These are phyloP conservation scores for Agapanthus africanus DNA, from an alignment of 106 monocot genomes.

Conservation along the genomic window DNA sequence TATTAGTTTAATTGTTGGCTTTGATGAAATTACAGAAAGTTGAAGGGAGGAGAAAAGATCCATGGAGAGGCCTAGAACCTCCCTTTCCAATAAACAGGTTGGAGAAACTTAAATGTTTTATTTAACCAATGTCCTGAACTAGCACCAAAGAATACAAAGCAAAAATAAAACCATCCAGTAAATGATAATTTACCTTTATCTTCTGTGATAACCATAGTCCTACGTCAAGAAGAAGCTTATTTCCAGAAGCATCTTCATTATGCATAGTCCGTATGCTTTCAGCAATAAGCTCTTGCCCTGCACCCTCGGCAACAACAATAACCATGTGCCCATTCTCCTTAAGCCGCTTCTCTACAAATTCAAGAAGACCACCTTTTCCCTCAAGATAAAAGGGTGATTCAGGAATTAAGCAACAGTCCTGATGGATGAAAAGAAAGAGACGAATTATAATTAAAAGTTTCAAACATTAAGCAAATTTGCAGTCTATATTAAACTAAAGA, in stretches of 20 bases:
- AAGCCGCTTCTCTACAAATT: constrained; percentile 51
- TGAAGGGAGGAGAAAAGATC: too few species aligned
- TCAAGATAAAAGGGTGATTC: constrained; percentile 64
- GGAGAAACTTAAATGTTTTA: too few species aligned
- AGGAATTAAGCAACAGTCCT: constrained; percentile 82
- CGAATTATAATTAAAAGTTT: too few species aligned
- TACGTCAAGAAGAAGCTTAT: constrained; percentile 50
- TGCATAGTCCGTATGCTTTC: constrained; percentile 22
- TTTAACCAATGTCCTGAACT: too few species aligned
- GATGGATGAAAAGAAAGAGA: neutral
- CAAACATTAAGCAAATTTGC: too few species aligned
- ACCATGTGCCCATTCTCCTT: constrained; percentile 67
- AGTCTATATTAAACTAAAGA: too few species aligned
- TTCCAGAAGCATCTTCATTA: constrained; percentile 54
- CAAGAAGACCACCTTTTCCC: constrained; percentile 49
- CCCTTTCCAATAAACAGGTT: too few species aligned
- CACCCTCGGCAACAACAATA: constrained; percentile 63
- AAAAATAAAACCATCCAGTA: too few species aligned
- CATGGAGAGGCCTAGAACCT: too few species aligned
- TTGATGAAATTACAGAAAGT: too few species aligned
- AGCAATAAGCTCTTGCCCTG: constrained; percentile 56
- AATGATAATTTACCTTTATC: constrained; percentile 75
- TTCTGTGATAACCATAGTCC: constrained; percentile 60
- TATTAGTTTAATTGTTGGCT: too few species aligned
- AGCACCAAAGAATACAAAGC: too few species aligned